Evolutionary conservation across 148 eudicot species (phyloP), one percentile per base, ranked within the genome.

Genomic region (Dysphania ambrosioides): DNA sequence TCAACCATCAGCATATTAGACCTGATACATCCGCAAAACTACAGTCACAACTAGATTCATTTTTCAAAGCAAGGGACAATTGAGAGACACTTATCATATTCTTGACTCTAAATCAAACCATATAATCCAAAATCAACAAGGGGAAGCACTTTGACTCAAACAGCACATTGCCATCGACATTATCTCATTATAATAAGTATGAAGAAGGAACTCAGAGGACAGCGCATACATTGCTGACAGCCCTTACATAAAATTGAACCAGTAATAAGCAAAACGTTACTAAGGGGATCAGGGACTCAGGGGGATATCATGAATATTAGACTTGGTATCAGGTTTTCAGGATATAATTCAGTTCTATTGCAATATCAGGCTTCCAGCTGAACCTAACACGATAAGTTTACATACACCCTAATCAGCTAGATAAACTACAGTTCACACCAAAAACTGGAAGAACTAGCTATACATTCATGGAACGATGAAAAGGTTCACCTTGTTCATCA

Each of bases 261-360:
- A 35, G n/a, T 26, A 68, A 42, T 56, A 68, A 12, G 60, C 61
- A 34, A 56, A 27, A 31, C 0, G 58, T 30, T 51, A 42, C 47
- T 30, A 55, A 26, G 30, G 29, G 34, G 47, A 56, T 55, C 42
- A 55, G 38, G 30, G 29, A n/a, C n/a, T n/a, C 42, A 55, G 38
- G 30, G 29, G 34, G 47, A 56, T 55, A 30, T 56, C 63, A 55
- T n/a, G 31, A 56, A 18, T 16, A 13, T n/a, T 59, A 32, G 10
- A 30, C 77, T 74, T 62, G 60, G 4, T 44, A 47, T 31, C n/a
- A 74, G 15, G 53, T 32, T 57, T 63, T 11, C 32, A 44, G 38
- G 40, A 72, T 31, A 49, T 53, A 53, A 8, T 11, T 32, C 68
- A 61, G 35, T 18, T 21, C 29, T 63, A 13, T 73, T 29, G 29